Evolutionary conservation across 1,284 basidiomycete genomes (phyloP).

Genomic region (Ustilago tritici): DNA sequence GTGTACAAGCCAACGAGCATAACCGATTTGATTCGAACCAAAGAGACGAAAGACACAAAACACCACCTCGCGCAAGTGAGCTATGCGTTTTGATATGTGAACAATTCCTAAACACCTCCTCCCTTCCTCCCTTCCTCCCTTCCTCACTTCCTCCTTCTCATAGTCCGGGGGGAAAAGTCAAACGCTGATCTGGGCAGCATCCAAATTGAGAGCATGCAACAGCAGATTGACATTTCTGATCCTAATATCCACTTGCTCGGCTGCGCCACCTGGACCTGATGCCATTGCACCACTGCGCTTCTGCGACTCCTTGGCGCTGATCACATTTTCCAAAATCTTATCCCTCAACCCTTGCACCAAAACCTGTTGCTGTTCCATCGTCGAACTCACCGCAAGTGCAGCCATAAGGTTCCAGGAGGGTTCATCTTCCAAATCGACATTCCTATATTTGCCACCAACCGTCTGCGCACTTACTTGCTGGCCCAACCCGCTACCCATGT

Average conservation of each 20-base stretch:
- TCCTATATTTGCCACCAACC: slow-evolving; percentile 51
- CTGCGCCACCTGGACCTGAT: slow-evolving; percentile 24
- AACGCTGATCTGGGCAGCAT: slow-evolving; percentile 67
- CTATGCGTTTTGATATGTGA: too few species aligned
- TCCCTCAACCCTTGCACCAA: slow-evolving; percentile 89
- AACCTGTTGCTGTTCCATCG: slow-evolving; percentile 84
- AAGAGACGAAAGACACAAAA: too few species aligned
- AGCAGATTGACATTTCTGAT: slow-evolving; percentile 67
- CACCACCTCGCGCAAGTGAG: too few species aligned
- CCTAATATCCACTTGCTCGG: slow-evolving; percentile 46
- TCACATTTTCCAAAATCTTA: slow-evolving; percentile 88
- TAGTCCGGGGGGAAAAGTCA: slow-evolving; percentile 15
- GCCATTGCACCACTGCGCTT: slow-evolving; percentile 30
- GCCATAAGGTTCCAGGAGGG: slow-evolving; percentile 93
- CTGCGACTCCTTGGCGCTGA: slow-evolving; percentile 75
- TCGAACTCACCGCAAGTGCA: slow-evolving; percentile 85
- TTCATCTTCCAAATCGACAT: slow-evolving; percentile 83
- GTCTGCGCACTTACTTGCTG: slow-evolving; percentile 32
- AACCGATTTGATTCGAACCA: too few species aligned
- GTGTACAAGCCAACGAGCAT: too few species aligned
- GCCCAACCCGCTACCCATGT: slow-evolving; percentile 55
- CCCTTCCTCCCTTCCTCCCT: slow-evolving; percentile 1
- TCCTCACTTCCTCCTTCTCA: neutral
- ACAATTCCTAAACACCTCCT: neutral
- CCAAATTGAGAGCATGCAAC: slow-evolving; percentile 66